phyloP scores from a whole-genome alignment of 225 moss, liverwort and hornwort species.

The Antitrichia curtipendula region DNA sequence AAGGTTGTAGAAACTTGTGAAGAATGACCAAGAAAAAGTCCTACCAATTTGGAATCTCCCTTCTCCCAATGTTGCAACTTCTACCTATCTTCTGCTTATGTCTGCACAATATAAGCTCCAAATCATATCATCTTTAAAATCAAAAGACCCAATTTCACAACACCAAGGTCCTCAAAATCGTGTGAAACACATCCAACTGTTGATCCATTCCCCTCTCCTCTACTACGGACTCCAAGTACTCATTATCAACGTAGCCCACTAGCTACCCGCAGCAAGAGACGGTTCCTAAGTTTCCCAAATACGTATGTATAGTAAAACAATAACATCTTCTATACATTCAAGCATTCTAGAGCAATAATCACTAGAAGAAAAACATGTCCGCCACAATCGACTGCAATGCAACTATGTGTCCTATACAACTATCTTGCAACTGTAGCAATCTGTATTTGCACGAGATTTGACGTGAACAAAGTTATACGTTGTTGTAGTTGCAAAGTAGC shows the following conservation, averaged over 20 bases:
- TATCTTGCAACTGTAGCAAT: no score
- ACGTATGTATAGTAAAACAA: neutral
- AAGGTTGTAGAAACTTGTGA: neutral
- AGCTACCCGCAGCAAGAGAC: neutral
- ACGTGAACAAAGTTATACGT: no score
- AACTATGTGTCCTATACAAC: no score
- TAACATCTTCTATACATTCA: neutral
- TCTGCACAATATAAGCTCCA: neutral
- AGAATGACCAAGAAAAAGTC: neutral
- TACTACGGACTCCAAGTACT: neutral
- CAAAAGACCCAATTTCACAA: neutral
- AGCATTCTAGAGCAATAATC: neutral
- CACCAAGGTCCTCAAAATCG: neutral
- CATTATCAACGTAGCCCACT: neutral
- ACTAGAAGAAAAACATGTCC: no score
- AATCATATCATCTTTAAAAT: neutral
- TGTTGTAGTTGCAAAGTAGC: no score
- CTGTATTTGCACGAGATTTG: no score
- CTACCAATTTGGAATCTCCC: neutral
- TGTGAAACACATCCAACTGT: neutral
- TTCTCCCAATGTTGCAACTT: neutral
- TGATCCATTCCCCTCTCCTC: neutral
- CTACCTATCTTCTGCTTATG: neutral
- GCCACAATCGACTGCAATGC: no score
- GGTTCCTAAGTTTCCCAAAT: neutral